Base-by-base conservation (phyloP, 2,329 filamentous ascomycete genomes). In the Albifimbria verrucaria region DNA sequence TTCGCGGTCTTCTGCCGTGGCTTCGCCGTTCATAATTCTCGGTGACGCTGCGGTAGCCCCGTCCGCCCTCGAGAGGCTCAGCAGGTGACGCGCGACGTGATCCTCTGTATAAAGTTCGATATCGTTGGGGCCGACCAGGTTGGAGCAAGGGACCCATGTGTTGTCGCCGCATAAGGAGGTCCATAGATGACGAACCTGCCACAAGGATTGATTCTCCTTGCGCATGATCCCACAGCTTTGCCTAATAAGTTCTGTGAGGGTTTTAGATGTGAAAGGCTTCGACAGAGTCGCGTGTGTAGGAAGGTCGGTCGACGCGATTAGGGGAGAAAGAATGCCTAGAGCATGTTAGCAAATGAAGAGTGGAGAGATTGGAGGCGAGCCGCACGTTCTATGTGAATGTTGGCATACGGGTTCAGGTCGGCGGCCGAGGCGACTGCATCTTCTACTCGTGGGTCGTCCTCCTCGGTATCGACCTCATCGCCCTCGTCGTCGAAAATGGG, bases 401-500 rank as follows among this genome's bases (percentile, higher is more conserved):
- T 84, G 48, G 85, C 80, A 65, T 92, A 94, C 0, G 89, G 88
- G 61, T 94, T 86, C 49, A 87, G 79, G 58, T 89, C 85, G 32
- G 85, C 80, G n/a, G 85, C 84, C 4, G 80, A 73, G 45, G 82
- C 77, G 48, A 82, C 74, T 42, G 85, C 85, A 48, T 86, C 82
- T 57, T 80, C 79, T 21, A 83, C 68, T 52, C 78, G 80, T 42
- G 86, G 82, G 52, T 89, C 82, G 55, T 89, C 86, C 54, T 90
- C 87, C 56, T 87, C 85, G 65, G 83, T 87, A 42, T 90, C 86
- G 52, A 91, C 75, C 57, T 90, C 85, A 65, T 89, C 91, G 57
- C 89, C 89, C 61, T 93, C 89, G 45, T 90, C 85, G 70, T 93
- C 89, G 59, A 89, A 76, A 46, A 89, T 76, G 11, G 83, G 81